A percentile compares a stretch with the other conserved stretches of the same genome.
These are phyloP conservation scores for Didymella pinodella DNA, from an alignment of 2,329 filamentous ascomycete genomes.

Conservation along the genomic window DNA sequence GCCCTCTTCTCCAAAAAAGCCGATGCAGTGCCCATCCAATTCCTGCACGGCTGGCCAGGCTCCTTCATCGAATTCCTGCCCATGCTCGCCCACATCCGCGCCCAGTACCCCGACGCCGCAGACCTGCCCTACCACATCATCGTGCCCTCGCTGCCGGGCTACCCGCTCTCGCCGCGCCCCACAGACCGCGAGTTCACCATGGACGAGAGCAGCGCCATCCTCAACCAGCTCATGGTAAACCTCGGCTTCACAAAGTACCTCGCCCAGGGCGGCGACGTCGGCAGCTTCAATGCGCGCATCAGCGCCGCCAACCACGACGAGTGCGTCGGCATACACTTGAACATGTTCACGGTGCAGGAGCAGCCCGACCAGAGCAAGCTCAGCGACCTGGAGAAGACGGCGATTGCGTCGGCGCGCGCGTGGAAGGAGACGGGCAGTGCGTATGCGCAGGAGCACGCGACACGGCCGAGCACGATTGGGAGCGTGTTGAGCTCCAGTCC, in stretches of 20 bases:
- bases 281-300: slow-evolving; percentile 54
- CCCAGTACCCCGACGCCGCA: slow-evolving; percentile 57
- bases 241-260: slow-evolving; percentile 65
- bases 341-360: slow-evolving; percentile 28
- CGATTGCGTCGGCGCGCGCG: slow-evolving; percentile 18
- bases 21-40: slow-evolving; percentile 62
- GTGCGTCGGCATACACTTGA: slow-evolving; percentile 57
- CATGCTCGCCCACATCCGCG: slow-evolving; percentile 56
- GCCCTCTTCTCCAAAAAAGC: slow-evolving; percentile 63
- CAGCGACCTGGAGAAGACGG: slow-evolving; percentile 28
- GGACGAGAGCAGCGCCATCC: slow-evolving; percentile 53
- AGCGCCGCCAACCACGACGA: slow-evolving; percentile 53
- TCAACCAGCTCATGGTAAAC: slow-evolving; percentile 63
- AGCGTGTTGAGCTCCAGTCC: slow-evolving; percentile 63
- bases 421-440: slow-evolving; percentile 57
- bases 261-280: slow-evolving; percentile 66
- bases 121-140: slow-evolving; percentile 66
- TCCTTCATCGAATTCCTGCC: slow-evolving; percentile 66
- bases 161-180: slow-evolving; percentile 59
- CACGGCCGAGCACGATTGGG: slow-evolving; percentile 65
- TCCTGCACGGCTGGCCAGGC: slow-evolving; percentile 66
- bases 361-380: slow-evolving; percentile 30
- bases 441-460: slow-evolving; percentile 64
- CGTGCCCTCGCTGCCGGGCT: slow-evolving; percentile 65
- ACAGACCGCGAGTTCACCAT: slow-evolving; percentile 55